Base-by-base conservation (phyloP, 192 early-diverging fungal genomes). In the Phycomyces nitens region DNA sequence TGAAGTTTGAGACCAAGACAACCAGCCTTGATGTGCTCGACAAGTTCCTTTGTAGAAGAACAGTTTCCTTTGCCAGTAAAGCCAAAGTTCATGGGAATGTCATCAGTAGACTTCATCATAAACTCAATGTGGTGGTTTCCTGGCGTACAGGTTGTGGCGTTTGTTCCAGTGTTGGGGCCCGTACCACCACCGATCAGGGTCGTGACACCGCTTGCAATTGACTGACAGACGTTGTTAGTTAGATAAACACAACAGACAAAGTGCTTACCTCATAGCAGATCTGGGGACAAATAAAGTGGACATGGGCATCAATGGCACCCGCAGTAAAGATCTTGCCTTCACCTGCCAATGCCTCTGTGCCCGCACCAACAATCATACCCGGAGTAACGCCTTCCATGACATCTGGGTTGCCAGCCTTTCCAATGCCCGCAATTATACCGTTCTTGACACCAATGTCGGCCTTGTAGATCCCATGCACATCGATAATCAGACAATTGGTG, bases 341-440 rank as follows among this genome's bases (percentile, higher is more conserved):
- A 52, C 87, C 94, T 6, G 93, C 89, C 66, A 96, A 81, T 2
- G 92, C 93, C 71, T 99, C 96, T 6, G 96, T 99, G 8, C 87
- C 78, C 1, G 86, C 85, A 52, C 96, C 96, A 38, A 94, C 86
- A 26, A 87, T 71, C 94, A 99, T 94, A 8, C 92, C 92, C 15
- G 86, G 85, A 23, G 89, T 89, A 10, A 99, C 91, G 16, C 87
- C 90, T 12, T 92, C 90, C 94, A 97, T 97, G n/a, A 95, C 88
- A 71, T 96, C 91, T 3, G 96, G 95, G 73, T 99, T 99, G 20
- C 95, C 96, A 27, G 96, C 92, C 73, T 99, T 99, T 44, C 95
- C 96, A 57, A 98, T 97, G 14, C 90, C 93, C n/a, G 76, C 79
- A 64, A 99, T 97, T 26, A 82, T 64, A 20, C 95, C 93, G 24